Evolutionary conservation across 1,284 basidiomycete genomes (phyloP).

Genomic region (Moesziomyces antarcticus): DNA sequence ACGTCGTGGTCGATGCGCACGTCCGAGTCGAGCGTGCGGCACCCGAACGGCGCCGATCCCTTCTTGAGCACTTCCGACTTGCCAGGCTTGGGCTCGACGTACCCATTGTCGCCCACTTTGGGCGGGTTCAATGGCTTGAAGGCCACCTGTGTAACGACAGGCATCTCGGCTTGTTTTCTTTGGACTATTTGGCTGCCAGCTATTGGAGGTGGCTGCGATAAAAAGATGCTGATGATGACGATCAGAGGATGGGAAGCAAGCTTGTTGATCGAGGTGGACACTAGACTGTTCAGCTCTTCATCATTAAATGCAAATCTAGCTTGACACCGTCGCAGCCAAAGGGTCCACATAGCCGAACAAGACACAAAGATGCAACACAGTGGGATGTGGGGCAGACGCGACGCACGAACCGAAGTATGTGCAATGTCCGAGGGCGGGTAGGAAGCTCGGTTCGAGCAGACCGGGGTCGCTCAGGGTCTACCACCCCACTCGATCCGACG

Average conservation of each 20-base stretch:
- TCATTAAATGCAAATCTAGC: neutral
- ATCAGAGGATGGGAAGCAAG: neutral
- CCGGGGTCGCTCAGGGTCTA: neutral
- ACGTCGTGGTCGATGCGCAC: slow-evolving; percentile 51
- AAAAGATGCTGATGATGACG: neutral
- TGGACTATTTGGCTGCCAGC: neutral
- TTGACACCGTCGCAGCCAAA: neutral
- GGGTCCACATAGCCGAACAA: neutral
- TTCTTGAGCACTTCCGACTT: slow-evolving; percentile 13
- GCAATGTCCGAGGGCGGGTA: neutral
- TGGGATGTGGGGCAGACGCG: neutral
- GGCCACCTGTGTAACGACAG: slow-evolving; percentile 6
- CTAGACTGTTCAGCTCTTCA: neutral
- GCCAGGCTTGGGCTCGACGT: slow-evolving; percentile 12
- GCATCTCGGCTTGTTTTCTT: slow-evolving; percentile 1
- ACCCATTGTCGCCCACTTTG: slow-evolving; percentile 21
- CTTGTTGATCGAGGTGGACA: neutral
- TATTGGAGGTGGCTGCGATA: neutral
- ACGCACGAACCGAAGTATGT: neutral
- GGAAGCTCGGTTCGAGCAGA: neutral
- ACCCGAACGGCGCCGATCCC: slow-evolving; percentile 7
- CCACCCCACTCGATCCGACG: neutral
- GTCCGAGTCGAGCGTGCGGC: slow-evolving; percentile 24
- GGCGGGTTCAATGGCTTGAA: slow-evolving; percentile 17
- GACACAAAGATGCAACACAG: neutral